Evolutionary conservation across 192 early-diverging fungal genomes (phyloP), one percentile per base, ranked within the genome.

Genomic region (Coemansia javaensis): DNA sequence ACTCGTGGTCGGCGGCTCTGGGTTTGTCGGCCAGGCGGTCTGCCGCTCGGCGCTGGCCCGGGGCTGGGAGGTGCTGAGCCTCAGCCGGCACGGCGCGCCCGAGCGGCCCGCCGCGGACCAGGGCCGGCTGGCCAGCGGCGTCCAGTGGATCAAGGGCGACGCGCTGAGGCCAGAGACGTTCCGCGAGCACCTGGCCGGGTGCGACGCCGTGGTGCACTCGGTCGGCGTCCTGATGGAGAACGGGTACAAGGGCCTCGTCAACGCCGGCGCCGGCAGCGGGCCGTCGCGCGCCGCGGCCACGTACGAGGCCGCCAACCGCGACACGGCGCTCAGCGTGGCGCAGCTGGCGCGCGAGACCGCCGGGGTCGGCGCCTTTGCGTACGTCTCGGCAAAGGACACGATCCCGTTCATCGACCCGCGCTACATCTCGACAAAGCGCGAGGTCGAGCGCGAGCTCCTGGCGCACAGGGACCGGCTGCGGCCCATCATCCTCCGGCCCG

Each of bases 351-450:
- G 64, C 7, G 48, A 68, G 36, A 40, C 55, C 15, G 56, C 68
- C 10, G 67, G 69, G 5, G 56, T 84, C 6, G 54, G 72, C 4
- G 75, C 79, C 8, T 86, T 85, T 60, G 79, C 74, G 13, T 88
- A 82, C 39, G 73, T 88, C 20, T 88, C 86, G 11, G 86, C 86
- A 12, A 76, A 66, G 22, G 82, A 85, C 34, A 38, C 78, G 0
- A 39, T 86, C 16, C 86, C 86, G 13, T 70, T 82, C 7, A 53
- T 88, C 27, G 75, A 81, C 37, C 66, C 81, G 41, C 39, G 59
- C 20, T 88, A 88, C 33, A 77, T 88, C 35, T 83, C 83, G 16
- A 85, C 84, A 11, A 88, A 88, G 49, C 83, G 84, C 25, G 81
- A 88, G 54, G 86, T 79, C 4, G 86, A 88, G 57, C 44, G 47